These are phyloP conservation scores for Talaromyces sp. DNA, from an alignment of 2,329 filamentous ascomycete species.

Conservation along the genomic window DNA sequence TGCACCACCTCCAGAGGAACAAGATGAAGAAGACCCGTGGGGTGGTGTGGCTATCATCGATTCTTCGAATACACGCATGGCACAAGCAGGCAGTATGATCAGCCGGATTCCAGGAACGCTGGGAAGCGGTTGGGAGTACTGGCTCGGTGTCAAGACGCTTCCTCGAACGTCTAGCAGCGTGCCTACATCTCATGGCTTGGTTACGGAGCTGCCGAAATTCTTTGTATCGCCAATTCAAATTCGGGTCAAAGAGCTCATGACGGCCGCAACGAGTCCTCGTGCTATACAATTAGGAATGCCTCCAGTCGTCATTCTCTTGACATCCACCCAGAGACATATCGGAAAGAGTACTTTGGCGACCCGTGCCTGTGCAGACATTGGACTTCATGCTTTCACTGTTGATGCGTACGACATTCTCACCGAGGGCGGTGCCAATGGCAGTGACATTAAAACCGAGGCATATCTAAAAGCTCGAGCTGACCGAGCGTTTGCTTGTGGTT, in stretches of 20 bases:
- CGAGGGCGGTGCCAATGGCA: slow-evolving; percentile 80
- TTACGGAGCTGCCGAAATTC: slow-evolving; percentile 31
- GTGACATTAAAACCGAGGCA: slow-evolving; percentile 90
- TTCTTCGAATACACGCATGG: slow-evolving; percentile 79
- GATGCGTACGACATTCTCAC: slow-evolving; percentile 92
- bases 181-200: slow-evolving; percentile 31
- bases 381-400: slow-evolving; percentile 81
- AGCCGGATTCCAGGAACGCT: slow-evolving; percentile 72
- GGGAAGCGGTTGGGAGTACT: slow-evolving; percentile 82
- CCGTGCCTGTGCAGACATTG: slow-evolving; percentile 79
- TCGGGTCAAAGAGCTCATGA: slow-evolving; percentile 76
- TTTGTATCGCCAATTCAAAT: slow-evolving; percentile 60
- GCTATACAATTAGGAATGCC: slow-evolving; percentile 85
- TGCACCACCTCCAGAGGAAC: slow-evolving; percentile 42
- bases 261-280: slow-evolving; percentile 80
- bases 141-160: slow-evolving; percentile 69
- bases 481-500: slow-evolving; percentile 80
- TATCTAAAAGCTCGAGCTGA: slow-evolving; percentile 84
- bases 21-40: slow-evolving; percentile 68
- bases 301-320: slow-evolving; percentile 79
- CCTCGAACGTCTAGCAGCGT: slow-evolving; percentile 43
- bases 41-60: slow-evolving; percentile 83
- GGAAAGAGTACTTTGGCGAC: slow-evolving; percentile 79
- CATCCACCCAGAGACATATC: slow-evolving; percentile 88
- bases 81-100: slow-evolving; percentile 83